Percentiles rank a stretch among this genome's conserved stretches.
Conservation (phyloP, 331 rosid species). For the Erythrophleum ivorense region DNA sequence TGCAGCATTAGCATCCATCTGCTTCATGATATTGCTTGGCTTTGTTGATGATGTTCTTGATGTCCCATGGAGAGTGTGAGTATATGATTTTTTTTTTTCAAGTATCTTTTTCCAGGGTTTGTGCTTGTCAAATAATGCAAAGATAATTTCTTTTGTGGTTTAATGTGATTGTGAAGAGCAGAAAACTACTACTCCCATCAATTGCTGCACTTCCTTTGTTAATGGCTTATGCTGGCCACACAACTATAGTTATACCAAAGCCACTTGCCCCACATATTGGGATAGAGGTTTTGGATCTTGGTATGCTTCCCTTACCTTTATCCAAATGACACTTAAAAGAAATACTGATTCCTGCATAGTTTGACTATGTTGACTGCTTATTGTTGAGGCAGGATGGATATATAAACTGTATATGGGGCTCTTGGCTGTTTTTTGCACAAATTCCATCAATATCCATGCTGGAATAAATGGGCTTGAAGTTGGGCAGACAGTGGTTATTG, state of each 20-base stretch:
- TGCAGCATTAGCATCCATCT: conserved; percentile 88
- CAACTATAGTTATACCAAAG: conserved; percentile 90
- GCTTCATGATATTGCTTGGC: conserved; percentile 96
- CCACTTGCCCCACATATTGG: conserved; percentile 84
- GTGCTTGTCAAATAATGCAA: conserved; percentile 36
- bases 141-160: conserved; percentile 31
- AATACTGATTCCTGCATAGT: conserved; percentile 30
- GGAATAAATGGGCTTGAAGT: conserved; percentile 98
- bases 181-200: conserved; percentile 87
- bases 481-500: conserved; percentile 93
- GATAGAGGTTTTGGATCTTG: conserved; percentile 44
- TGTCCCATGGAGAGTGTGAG: conserved; percentile 99
- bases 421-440: conserved; percentile 95
- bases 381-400: conserved; percentile 71
- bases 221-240: conserved; percentile 99
- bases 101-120: conserved; percentile 21
- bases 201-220: conserved; percentile 94
- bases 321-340: conserved; percentile 21
- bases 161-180: conserved; percentile 63
- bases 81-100: conserved; percentile 38
- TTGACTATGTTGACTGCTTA: conserved; percentile 12
- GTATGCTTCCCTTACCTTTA: conserved; percentile 27
- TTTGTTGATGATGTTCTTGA: conserved; percentile 97
- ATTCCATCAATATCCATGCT: conserved; percentile 96
- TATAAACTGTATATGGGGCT: conserved; percentile 96